Evolutionary conservation across 73 alveolate genomes (phyloP).

Genomic region (Tetrahymena malaccensis): DNA sequence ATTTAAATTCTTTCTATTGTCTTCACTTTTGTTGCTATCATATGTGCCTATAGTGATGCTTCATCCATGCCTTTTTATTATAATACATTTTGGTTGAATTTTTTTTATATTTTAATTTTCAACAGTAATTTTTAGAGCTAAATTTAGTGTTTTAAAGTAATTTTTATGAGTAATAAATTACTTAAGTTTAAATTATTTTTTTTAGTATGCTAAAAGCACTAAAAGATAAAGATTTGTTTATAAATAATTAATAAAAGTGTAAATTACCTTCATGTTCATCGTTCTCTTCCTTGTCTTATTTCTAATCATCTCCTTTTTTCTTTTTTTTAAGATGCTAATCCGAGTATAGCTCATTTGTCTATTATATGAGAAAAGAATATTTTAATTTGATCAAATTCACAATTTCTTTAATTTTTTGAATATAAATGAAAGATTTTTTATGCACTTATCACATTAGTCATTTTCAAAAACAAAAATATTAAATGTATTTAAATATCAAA

Average conservation of each 20-base stretch:
- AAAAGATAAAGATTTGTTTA: too few species aligned
- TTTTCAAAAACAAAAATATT: neutral
- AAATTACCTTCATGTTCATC: constrained; percentile 34
- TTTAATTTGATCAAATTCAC: neutral
- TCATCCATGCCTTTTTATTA: constrained; percentile 64
- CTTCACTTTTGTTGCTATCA: constrained; percentile 80
- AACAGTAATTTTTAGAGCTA: too few species aligned
- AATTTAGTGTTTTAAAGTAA: too few species aligned
- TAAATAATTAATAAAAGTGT: too few species aligned
- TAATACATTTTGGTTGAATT: neutral
- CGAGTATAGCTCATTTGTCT: neutral
- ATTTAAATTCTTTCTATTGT: constrained; percentile 74
- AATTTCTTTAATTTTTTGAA: neutral
- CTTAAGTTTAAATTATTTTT: too few species aligned
- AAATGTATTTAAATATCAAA: neutral
- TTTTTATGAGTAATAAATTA: too few species aligned
- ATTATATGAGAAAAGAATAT: neutral
- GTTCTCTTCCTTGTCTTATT: constrained; percentile 25
- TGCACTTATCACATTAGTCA: too few species aligned
- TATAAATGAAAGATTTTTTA: neutral
- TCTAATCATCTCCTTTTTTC: constrained; percentile 13
- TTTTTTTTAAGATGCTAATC: constrained; percentile 9
- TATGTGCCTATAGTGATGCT: constrained; percentile 60
- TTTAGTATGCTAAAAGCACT: too few species aligned
- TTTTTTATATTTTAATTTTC: neutral